phyloP scores from a whole-genome alignment of 805 yeast genomes.

The Candida argentea region DNA sequence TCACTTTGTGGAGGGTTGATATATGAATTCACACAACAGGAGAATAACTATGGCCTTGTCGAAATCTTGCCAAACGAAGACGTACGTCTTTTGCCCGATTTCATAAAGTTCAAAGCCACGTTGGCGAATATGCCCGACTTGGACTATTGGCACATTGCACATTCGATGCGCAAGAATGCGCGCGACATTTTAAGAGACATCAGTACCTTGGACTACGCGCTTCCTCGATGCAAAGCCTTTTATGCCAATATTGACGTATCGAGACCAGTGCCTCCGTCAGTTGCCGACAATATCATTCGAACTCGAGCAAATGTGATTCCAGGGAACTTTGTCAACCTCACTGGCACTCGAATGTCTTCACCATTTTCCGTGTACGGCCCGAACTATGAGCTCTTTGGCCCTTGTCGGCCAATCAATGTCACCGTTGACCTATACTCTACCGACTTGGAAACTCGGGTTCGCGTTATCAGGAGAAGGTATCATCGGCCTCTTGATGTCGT shows the following conservation, averaged over 20 bases:
- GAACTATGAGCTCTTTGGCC: constrained; percentile 29
- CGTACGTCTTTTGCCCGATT: constrained; percentile 35
- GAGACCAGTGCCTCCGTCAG: constrained; percentile 34
- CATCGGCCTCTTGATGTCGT: no score
- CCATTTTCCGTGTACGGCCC: constrained; percentile 31
- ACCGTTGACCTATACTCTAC: constrained; percentile 8
- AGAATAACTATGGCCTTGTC: constrained; percentile 72
- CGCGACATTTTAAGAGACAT: constrained; percentile 11
- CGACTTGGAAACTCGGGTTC: no score
- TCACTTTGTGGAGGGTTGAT: constrained; percentile 82
- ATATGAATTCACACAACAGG: constrained; percentile 72
- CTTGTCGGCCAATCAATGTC: constrained; percentile 13
- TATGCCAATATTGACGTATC: constrained; percentile 30
- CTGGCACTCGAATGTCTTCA: constrained; percentile 32
- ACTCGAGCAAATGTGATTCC: constrained; percentile 36
- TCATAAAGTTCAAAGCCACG: constrained; percentile 32
- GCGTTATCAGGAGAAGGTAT: no score
- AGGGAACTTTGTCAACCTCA: constrained; percentile 42
- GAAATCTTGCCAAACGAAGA: constrained; percentile 33
- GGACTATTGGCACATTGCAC: constrained; percentile 11
- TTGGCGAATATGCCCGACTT: constrained; percentile 25
- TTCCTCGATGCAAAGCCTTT: constrained; percentile 21
- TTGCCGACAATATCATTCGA: constrained; percentile 35
- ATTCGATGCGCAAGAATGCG: constrained; percentile 16
- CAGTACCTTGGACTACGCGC: constrained; percentile 9